Base-by-base conservation (phyloP, 257 asterid genomes). In the Ophiorrhiza pumila region DNA sequence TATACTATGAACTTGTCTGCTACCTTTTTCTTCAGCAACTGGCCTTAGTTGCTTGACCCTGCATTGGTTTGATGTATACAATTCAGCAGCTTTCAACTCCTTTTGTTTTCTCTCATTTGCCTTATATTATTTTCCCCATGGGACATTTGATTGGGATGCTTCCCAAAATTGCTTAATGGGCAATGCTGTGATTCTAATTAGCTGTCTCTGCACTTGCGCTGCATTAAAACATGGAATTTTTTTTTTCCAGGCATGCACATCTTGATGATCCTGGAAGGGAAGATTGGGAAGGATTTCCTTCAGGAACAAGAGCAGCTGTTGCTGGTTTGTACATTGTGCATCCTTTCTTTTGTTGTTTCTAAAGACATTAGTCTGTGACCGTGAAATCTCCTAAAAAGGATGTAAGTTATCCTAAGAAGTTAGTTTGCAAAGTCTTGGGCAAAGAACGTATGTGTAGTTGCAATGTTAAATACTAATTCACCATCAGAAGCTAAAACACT, bases 201-300 rank as follows among this genome's bases (percentile, higher is more conserved):
- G 67, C 47, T 69, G 34, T 23, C 57, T 37, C 67, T 74, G n/a
- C 72, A 72, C 31, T 53, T 55, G 35, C 29, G 34, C 13, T 53
- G 29, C 31, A 52, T 58, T 46, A 55, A 59, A 18, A 50, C n/a
- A 79, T 75, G 63, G 31, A 62, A 50, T 53, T 13, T 42, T 68
- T 42, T 68, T 18, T 46, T 63, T 76, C 74, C 80, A 93, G 98
- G 81, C 98, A 93, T 71, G 83, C 92, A 11, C 98, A 93, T 84
- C 95, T 93, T 69, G 96, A 93, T 62, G 98, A 93, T 77, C 98
- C 98, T 52, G 98, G 98, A 81, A 86, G 94, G 80, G 75, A 96
- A 74, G 98, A 93, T 72, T 93, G 98, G 98, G 98, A 93, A 82
- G 98, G 97, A 43, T 93, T 93, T 87, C 96, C 97, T 56, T 93